A percentile compares a stretch with the other conserved stretches of the same genome.
Conservation (phyloP, 1,139 yeast species). For the Groenewaldozyma auringiensis region DNA sequence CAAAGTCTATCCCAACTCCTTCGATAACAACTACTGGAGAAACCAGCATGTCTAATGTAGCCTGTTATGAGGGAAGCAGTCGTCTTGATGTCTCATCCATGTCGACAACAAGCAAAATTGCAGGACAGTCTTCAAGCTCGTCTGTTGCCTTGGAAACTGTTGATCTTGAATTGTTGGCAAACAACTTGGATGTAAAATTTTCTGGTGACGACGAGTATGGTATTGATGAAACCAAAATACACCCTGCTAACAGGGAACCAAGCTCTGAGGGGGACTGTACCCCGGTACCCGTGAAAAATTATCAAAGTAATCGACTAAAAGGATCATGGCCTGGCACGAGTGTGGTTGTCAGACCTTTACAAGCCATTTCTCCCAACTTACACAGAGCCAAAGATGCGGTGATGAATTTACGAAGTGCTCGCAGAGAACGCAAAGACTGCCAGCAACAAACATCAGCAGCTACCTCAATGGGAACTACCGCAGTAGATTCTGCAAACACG, state of each 20-base stretch:
- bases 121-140: neutral
- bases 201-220: constrained; percentile 1
- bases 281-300: neutral
- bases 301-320: neutral
- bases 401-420: neutral
- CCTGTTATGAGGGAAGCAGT: neutral
- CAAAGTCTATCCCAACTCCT: neutral
- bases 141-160: neutral
- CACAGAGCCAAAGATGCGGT: constrained; percentile 2
- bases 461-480: neutral
- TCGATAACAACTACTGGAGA: neutral
- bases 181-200: neutral
- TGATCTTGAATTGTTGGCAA: neutral
- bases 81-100: neutral
- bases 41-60: neutral
- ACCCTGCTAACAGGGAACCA: neutral
- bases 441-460: neutral
- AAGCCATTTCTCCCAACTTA: constrained; percentile 2
- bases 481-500: neutral
- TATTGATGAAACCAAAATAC: neutral
- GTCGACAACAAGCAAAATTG: neutral
- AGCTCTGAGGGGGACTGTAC: neutral
- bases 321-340: constrained; percentile 2
- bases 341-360: neutral
- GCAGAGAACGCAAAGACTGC: neutral